Evolutionary conservation across 148 eudicot species (phyloP), one percentile per base, ranked within the genome.

Genomic region (Persicaria maculosa): DNA sequence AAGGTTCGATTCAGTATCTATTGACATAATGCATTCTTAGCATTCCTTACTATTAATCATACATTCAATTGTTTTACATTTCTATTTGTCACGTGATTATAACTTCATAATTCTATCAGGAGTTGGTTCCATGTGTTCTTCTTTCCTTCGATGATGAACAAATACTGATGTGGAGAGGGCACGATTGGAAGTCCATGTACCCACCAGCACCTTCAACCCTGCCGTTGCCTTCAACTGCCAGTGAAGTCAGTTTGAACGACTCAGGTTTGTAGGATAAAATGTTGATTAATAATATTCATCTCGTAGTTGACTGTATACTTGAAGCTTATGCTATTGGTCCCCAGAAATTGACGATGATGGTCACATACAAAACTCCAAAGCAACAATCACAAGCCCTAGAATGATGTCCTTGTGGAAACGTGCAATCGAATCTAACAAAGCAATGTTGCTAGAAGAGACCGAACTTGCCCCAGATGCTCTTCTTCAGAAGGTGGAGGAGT

Each of bases 101-200:
- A 64, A 12, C 46, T 36, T 36, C 15, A 46, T 19, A 40, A 6
- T 65, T 19, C 47, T 43, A 12, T 43, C 87, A 93, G 98, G 97
- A 94, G 73, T 76, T 92, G 82, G 98, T 94, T 81, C 98, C 98
- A 4, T 90, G 93, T 45, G 91, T 90, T 68, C 83, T 94, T 44
- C 85, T 94, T 65, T 94, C 98, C 43, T 94, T 94, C 72, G 96
- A 94, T 57, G 88, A 94, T 45, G 96, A 94, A 77, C 96, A 91
- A 78, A 92, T 94, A 81, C 74, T 94, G 81, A 91, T 91, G 93
- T 94, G 97, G 97, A 90, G 98, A 71, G 97, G 98, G 72, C 84
- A 76, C n/a, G 86, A 78, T 73, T 94, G 98, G 97, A 92, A 90
- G 80, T 85, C 97, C 22, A 88, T 86, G 91, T 94, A 86, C 73